Percentiles rank a stretch among this genome's conserved stretches.
phyloP scores from a whole-genome alignment of 2,329 filamentous ascomycete species.

The Diaporthe helianthi region DNA sequence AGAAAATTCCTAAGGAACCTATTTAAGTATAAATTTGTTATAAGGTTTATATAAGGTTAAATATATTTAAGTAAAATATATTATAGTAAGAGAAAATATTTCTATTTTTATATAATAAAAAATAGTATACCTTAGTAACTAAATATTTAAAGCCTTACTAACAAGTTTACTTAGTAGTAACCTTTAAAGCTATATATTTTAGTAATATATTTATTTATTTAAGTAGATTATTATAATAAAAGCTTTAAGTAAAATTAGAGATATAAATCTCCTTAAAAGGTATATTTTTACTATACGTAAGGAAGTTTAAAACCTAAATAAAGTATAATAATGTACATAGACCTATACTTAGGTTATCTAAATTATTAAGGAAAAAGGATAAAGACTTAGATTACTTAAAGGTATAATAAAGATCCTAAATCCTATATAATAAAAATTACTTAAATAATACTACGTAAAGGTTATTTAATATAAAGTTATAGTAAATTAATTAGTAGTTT shows the following conservation, averaged over 20 bases:
- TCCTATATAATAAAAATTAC: background rate
- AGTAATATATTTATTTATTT: background rate
- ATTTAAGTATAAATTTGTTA: constrained; percentile 7
- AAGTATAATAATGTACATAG: background rate
- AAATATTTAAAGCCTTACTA: constrained; percentile 8
- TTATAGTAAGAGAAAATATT: background rate
- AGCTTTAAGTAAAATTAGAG: background rate
- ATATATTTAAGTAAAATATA: background rate
- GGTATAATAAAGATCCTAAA: background rate
- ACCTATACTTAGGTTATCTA: background rate
- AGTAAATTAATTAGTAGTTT: background rate
- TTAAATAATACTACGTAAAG: background rate
- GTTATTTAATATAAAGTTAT: constrained; percentile 1
- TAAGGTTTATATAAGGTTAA: background rate
- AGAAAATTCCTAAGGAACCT: background rate
- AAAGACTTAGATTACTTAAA: background rate
- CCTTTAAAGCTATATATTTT: constrained; percentile 2
- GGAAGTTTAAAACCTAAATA: background rate
- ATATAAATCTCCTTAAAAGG: background rate
- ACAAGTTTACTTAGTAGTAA: constrained; percentile 1
- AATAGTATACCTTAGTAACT: background rate
- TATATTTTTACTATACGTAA: background rate
- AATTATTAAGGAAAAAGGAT: background rate
- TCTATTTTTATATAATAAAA: background rate
- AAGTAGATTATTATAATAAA: background rate